Evolutionary conservation across 139 green algal genomes (phyloP).

Genomic region (Chlorella sp.): DNA sequence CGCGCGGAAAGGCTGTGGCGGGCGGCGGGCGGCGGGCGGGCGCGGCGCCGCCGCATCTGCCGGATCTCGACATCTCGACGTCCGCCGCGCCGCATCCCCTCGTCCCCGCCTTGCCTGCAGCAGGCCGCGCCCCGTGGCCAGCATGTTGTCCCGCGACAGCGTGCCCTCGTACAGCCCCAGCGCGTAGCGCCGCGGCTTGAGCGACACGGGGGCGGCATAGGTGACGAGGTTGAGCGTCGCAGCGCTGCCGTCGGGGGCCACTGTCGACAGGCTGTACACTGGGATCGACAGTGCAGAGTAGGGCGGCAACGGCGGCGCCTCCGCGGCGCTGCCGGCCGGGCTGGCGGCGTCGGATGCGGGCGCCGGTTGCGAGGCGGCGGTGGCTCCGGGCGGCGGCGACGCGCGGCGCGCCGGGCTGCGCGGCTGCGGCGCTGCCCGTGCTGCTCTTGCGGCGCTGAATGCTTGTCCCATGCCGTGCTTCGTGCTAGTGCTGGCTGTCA

Average conservation of each 20-base stretch:
- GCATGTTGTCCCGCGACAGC: slow-evolving; percentile 36
- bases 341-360: not conserved
- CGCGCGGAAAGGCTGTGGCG: not conserved
- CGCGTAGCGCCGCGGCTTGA: slow-evolving; percentile 28
- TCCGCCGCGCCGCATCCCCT: not conserved
- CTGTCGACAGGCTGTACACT: slow-evolving; percentile 39
- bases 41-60: not conserved
- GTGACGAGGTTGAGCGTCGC: slow-evolving; percentile 41
- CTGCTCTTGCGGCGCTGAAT: not conserved
- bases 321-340: not conserved
- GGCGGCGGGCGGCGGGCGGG: not conserved
- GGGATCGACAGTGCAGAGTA: slow-evolving; percentile 31
- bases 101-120: slow-evolving; percentile 23
- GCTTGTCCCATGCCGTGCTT: too few species aligned
- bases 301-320: slow-evolving; percentile 15
- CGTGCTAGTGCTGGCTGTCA: too few species aligned
- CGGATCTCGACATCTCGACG: not conserved
- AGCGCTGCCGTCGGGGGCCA: not conserved
- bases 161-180: slow-evolving; percentile 37
- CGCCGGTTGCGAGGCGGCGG: not conserved
- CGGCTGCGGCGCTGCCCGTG: not conserved
- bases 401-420: not conserved
- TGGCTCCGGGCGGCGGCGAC: not conserved
- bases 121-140: slow-evolving; percentile 13
- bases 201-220: slow-evolving; percentile 39